Evolutionary conservation across 768 basidiomycete species (phyloP).

Genomic region (Suillus paluster): DNA sequence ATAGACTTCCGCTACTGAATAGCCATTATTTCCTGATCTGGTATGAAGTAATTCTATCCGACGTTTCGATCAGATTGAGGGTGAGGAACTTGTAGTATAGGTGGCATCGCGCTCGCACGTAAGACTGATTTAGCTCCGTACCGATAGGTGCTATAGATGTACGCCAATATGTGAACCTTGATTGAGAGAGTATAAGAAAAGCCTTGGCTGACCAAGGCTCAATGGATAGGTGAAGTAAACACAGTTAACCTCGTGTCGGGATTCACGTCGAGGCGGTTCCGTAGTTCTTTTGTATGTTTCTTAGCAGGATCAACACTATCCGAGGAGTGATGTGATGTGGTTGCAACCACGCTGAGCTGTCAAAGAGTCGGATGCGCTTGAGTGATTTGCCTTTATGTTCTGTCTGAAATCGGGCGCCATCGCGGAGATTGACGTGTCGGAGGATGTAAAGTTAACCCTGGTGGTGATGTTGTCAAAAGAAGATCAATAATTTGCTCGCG

Average conservation of each 20-base stretch:
- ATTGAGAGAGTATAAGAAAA: neutral
- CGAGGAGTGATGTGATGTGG: neutral
- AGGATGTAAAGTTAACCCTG: neutral
- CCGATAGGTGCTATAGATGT: neutral
- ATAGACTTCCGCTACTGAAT: neutral
- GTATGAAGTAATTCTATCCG: neutral
- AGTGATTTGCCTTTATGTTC: neutral
- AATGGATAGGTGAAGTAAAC: neutral
- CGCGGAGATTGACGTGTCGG: neutral
- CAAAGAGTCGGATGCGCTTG: neutral
- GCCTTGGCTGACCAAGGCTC: too few species aligned
- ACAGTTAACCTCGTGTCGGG: neutral
- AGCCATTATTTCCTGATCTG: neutral
- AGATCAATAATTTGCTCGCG: neutral
- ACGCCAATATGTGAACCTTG: neutral
- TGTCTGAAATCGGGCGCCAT: slow-evolving; percentile 4
- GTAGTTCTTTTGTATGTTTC: neutral
- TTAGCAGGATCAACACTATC: too few species aligned
- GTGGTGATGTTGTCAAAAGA: too few species aligned
- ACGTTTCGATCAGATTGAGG: slow-evolving; percentile 8
- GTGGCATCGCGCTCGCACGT: slow-evolving; percentile 6
- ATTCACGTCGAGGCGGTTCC: neutral
- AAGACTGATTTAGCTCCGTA: slow-evolving; percentile 8
- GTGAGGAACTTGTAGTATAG: slow-evolving; percentile 4
- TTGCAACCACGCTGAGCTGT: neutral